phyloP scores from a whole-genome alignment of 768 basidiomycete species.

The Leccinum rimulosum region DNA sequence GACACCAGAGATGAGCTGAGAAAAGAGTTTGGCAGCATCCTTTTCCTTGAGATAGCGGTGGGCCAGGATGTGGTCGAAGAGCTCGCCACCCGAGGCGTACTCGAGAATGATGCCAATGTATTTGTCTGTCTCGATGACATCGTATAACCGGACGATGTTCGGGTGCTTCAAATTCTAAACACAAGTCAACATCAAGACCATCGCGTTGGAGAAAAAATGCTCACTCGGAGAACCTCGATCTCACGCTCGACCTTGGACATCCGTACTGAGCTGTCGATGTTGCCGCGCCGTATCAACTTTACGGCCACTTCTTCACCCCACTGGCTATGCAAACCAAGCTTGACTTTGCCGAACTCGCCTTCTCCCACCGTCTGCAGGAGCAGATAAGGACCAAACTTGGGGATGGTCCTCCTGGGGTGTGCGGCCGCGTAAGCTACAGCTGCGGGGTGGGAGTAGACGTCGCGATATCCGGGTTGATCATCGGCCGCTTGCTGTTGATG shows the following conservation, averaged over 20 bases:
- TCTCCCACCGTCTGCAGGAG: constrained; percentile 95
- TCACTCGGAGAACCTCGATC: constrained; percentile 92
- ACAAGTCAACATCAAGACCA: constrained; percentile 6
- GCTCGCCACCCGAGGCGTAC: constrained; percentile 96
- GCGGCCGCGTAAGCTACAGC: constrained; percentile 80
- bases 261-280: constrained; percentile 79
- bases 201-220: constrained; percentile 22
- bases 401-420: constrained; percentile 82
- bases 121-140: constrained; percentile 99
- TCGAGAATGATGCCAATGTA: constrained; percentile 99
- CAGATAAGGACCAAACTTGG: constrained; percentile 94
- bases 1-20: constrained; percentile 96
- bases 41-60: constrained; percentile 94
- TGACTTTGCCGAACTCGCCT: constrained; percentile 98
- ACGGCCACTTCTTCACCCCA: constrained; percentile 99
- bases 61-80: constrained; percentile 98
- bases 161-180: constrained; percentile 89
- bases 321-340: constrained; percentile 89
- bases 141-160: constrained; percentile 96
- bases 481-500: constrained; percentile 39
- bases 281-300: constrained; percentile 92
- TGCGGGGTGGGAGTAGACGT: constrained; percentile 83
- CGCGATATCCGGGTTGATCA: constrained; percentile 52
- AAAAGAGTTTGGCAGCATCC: constrained; percentile 94
- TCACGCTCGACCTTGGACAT: constrained; percentile 97